These are phyloP conservation scores for Colletotrichum trifolii DNA, from an alignment of 2,329 filamentous ascomycete species.

Conservation along the genomic window DNA sequence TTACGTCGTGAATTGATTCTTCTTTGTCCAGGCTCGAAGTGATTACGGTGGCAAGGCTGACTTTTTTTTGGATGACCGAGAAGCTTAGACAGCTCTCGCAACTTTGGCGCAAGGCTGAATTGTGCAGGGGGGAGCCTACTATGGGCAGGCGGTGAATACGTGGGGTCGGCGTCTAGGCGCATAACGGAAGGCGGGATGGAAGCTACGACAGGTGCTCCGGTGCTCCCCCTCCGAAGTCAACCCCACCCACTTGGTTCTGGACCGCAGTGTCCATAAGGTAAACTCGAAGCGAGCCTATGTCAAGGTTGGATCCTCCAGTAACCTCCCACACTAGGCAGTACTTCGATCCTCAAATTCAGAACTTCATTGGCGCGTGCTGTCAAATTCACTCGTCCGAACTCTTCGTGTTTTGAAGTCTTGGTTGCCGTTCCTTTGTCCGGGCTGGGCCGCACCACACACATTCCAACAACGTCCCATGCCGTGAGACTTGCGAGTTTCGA, in stretches of 20 bases:
- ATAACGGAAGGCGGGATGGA: neutral
- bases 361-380: slow-evolving; percentile 3
- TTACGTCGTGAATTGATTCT: slow-evolving; percentile 16
- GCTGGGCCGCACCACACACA: neutral
- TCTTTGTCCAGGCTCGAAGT: slow-evolving; percentile 9
- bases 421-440: neutral
- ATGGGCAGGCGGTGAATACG: slow-evolving; percentile 28
- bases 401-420: neutral
- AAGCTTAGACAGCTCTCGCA: slow-evolving; percentile 28
- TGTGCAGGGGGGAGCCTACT: slow-evolving; percentile 33
- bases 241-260: neutral
- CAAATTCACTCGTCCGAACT: slow-evolving; percentile 16
- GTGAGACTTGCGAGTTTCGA: no score
- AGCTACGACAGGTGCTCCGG: no score
- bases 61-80: slow-evolving; percentile 10
- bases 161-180: slow-evolving; percentile 23
- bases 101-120: slow-evolving; percentile 34
- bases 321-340: no score
- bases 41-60: slow-evolving; percentile 35
- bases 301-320: no score
- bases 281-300: no score
- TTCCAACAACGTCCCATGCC: no score
- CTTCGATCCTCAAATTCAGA: neutral
- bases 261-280: no score
- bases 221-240: neutral